Evolutionary conservation across 2,329 filamentous ascomycete genomes (phyloP), one percentile per base, ranked within the genome.

Genomic region (Aspergillus terreus): DNA sequence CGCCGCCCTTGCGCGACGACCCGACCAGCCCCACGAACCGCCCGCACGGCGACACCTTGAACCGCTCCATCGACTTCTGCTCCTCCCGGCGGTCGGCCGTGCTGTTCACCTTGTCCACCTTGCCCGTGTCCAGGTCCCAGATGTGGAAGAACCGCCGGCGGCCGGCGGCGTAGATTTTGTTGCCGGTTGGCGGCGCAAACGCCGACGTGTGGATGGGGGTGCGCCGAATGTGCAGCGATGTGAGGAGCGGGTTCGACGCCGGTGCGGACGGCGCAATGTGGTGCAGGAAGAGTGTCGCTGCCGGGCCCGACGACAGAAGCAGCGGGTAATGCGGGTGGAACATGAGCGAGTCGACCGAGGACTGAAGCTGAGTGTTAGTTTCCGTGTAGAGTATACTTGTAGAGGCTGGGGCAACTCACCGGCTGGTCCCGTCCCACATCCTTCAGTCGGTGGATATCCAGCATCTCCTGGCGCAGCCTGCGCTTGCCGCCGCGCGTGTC

Each of bases 301-400:
- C 88, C 49, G 86, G 87, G 53, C 92, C 94, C 11, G 91, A 90
- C 21, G 94, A 95, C 52, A 97, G 83, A 25, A 99, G 83, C 14
- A 99, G 85, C 4, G 94, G 90, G 66, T 91, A 87, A 59, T 85
- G 79, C 27, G 92, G 91, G 72, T 99, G 94, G 79, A 97, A 96
- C 9, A 85, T 86, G 33, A 99, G 82, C 40, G 87, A 90, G 38
- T 86, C 87, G 59, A 97, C 86, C 10, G 90, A 82, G 15, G 88
- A 88, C 71, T 77, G 51, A 9, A 42, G 23, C 23, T 42, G 10
- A 5, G 19, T 15, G 44, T 23, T 30, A 32, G 19, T 5, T 50
- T 40, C 25, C 30, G 12, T 14, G 32, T 30, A 14, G 27, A 10
- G 1, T 44, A 46, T 12, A 11, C 11, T 33, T 19, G n/a, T 12